Evolutionary conservation across 345 rosid genomes (phyloP).

Genomic region (Sonneratia caseolaris): DNA sequence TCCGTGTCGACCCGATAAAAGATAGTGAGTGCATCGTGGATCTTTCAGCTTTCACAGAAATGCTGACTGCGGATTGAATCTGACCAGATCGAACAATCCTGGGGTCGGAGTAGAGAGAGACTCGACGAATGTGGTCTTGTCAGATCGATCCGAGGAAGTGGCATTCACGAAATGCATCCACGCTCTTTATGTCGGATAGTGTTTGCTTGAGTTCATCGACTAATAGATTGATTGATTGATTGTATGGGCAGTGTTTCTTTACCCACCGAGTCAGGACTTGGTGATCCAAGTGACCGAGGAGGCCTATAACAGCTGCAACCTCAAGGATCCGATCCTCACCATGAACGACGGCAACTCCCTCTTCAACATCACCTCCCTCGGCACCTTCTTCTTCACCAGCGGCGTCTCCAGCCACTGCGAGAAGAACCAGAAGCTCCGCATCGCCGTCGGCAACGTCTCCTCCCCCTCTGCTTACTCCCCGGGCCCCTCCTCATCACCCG

Average conservation of each 20-base stretch:
- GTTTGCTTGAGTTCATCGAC: neutral
- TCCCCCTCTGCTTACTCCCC: neutral
- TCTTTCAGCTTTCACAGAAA: too few relatives aligned
- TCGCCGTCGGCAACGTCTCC: slow-evolving; percentile 56
- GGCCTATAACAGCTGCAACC: slow-evolving; percentile 60
- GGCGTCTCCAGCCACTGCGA: slow-evolving; percentile 65
- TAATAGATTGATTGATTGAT: neutral
- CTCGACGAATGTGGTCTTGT: too few relatives aligned
- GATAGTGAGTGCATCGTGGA: too few relatives aligned
- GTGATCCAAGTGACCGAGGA: slow-evolving; percentile 62
- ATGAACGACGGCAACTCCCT: slow-evolving; percentile 93
- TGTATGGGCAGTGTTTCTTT: slow-evolving; percentile 58
- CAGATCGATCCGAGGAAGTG: too few relatives aligned
- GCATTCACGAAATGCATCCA: too few relatives aligned
- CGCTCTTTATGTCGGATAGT: too few relatives aligned
- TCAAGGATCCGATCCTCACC: slow-evolving; percentile 66
- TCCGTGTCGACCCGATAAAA: neutral
- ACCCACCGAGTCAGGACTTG: slow-evolving; percentile 98
- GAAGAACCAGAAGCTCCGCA: slow-evolving; percentile 73
- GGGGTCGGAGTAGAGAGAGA: too few relatives aligned
- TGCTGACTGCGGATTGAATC: too few relatives aligned
- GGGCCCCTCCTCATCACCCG: neutral
- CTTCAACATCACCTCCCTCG: slow-evolving; percentile 64
- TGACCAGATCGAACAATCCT: too few relatives aligned
- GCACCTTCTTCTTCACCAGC: slow-evolving; percentile 73